phyloP scores from a whole-genome alignment of 2,329 filamentous ascomycete genomes.

The Xylariaceae sp. region DNA sequence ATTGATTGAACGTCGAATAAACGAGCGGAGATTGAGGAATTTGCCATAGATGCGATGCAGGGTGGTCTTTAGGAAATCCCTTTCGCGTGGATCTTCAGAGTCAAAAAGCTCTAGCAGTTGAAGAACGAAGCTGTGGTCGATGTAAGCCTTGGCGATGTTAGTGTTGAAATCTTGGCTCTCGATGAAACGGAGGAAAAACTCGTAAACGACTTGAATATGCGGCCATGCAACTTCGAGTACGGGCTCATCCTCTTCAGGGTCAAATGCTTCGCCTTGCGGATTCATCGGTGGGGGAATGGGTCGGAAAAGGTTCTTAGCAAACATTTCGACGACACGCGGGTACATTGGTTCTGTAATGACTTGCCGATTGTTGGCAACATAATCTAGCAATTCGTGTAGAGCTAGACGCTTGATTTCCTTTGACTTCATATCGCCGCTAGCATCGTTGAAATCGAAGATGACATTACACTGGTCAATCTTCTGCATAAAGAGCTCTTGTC shows the following conservation, averaged over 20 bases:
- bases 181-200: constrained; percentile 98
- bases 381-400: constrained; percentile 93
- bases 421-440: constrained; percentile 97
- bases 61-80: constrained; percentile 97
- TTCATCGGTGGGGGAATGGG: constrained; percentile 97
- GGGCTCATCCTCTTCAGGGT: constrained; percentile 97
- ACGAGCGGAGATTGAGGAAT: constrained; percentile 95
- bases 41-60: constrained; percentile 98
- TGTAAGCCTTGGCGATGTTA: constrained; percentile 98
- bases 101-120: constrained; percentile 98
- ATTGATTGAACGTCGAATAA: constrained; percentile 98
- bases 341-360: constrained; percentile 99
- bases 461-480: constrained; percentile 99
- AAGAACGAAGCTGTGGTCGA: constrained; percentile 96
- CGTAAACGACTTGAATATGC: constrained; percentile 98
- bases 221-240: constrained; percentile 98
- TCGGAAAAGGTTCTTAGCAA: constrained; percentile 96
- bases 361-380: constrained; percentile 97
- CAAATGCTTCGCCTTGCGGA: constrained; percentile 96
- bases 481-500: constrained; percentile 98
- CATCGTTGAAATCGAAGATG: constrained; percentile 99
- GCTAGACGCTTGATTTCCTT: constrained; percentile 99
- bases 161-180: constrained; percentile 99
- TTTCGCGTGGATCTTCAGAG: constrained; percentile 94
- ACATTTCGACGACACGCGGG: constrained; percentile 97